Evolutionary conservation across 495 filamentous ascomycete species (phyloP).

Genomic region (Aspergillus bridgeri): DNA sequence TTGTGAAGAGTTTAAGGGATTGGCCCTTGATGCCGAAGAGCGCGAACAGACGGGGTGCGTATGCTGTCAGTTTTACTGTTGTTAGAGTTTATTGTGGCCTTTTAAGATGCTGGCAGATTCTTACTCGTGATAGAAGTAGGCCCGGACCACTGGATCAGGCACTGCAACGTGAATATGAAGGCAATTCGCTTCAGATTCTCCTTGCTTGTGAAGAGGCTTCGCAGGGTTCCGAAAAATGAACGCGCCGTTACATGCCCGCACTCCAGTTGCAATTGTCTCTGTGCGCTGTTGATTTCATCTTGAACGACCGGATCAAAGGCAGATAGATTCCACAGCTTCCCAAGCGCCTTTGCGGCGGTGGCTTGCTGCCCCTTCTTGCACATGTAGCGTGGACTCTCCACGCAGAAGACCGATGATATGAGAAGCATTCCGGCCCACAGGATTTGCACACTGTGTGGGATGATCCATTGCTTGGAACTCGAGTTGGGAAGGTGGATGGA

Average conservation of each 20-base stretch:
- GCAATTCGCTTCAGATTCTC: constrained; percentile 53
- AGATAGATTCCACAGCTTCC: constrained; percentile 47
- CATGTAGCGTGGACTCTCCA: constrained; percentile 58
- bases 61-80: constrained; percentile 31
- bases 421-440: constrained; percentile 57
- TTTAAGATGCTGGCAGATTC: background rate
- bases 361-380: constrained; percentile 41
- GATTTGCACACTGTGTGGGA: constrained; percentile 57
- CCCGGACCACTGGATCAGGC: constrained; percentile 61
- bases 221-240: constrained; percentile 41
- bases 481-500: constrained; percentile 48
- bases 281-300: constrained; percentile 49
- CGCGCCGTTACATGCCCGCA: constrained; percentile 41
- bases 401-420: constrained; percentile 47
- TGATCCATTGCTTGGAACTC: constrained; percentile 46
- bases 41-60: constrained; percentile 58
- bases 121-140: constrained; percentile 48
- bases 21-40: constrained; percentile 57
- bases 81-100: background rate
- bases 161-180: constrained; percentile 47
- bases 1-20: constrained; percentile 56
- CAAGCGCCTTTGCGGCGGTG: constrained; percentile 41
- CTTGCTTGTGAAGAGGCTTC: constrained; percentile 48
- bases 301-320: constrained; percentile 47
- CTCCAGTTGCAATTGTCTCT: constrained; percentile 46